Percentiles rank a stretch among this genome's conserved stretches.
Conservation (phyloP, 768 basidiomycete species). For the Multifurca ochricompacta region DNA sequence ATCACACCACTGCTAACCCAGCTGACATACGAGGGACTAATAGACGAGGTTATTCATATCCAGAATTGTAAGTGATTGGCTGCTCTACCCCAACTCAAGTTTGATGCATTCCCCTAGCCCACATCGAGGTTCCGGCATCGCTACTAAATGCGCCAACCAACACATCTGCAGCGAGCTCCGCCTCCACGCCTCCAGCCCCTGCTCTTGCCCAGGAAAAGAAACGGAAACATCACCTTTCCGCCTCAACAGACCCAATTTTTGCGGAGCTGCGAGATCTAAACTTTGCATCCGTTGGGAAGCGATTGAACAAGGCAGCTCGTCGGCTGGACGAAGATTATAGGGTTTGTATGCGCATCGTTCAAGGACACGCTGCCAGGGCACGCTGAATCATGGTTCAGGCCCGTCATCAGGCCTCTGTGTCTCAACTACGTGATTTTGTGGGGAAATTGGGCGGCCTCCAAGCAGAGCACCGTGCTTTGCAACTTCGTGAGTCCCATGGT, state of each 20-base stretch:
- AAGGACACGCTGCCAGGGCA: constrained; percentile 2
- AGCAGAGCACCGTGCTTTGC: constrained; percentile 81
- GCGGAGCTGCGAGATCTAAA: constrained; percentile 83
- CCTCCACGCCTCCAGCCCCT: constrained; percentile 37
- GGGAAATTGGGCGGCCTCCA: constrained; percentile 90
- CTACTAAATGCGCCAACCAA: constrained; percentile 50
- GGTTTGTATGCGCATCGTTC: constrained; percentile 31
- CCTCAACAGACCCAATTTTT: constrained; percentile 71
- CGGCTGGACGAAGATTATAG: constrained; percentile 91
- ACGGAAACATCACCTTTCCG: constrained; percentile 83
- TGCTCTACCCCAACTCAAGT: neutral
- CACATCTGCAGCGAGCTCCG: constrained; percentile 30
- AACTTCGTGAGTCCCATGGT: constrained; percentile 63
- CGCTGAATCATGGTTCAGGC: constrained; percentile 38
- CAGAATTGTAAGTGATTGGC: constrained; percentile 63
- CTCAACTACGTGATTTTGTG: constrained; percentile 90
- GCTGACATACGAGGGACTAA: constrained; percentile 91
- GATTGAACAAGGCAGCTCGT: constrained; percentile 72
- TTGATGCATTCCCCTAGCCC: constrained; percentile 38
- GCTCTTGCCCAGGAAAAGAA: constrained; percentile 69
- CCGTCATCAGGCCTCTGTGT: constrained; percentile 79
- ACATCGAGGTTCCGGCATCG: constrained; percentile 72
- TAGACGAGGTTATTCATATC: constrained; percentile 88
- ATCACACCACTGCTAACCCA: constrained; percentile 93
- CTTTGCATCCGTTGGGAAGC: constrained; percentile 81